Conservation (phyloP, 164 flowering plant species). For the Litsea cubeba region DNA sequence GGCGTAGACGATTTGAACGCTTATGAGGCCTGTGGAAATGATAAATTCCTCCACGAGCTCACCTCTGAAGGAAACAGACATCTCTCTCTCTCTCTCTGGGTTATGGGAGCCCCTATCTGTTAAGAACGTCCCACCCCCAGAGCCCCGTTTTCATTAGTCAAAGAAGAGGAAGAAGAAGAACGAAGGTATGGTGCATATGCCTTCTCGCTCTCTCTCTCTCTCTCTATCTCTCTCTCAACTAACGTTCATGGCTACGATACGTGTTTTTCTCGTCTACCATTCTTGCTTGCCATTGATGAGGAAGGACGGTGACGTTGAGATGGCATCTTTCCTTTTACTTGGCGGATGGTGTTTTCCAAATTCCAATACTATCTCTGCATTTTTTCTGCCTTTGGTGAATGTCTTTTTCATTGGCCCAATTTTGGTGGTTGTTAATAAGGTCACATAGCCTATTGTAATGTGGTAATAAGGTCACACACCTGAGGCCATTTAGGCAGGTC, state of each 20-base stretch:
- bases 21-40: conserved; percentile 11
- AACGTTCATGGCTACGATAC: background rate
- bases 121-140: too few species aligned
- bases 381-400: too few species aligned
- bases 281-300: background rate
- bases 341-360: too few species aligned
- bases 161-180: background rate
- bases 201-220: background rate
- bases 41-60: conserved; percentile 13
- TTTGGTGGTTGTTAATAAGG: too few species aligned
- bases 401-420: too few species aligned
- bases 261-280: background rate
- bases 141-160: background rate
- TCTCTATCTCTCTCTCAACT: background rate
- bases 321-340: too few species aligned
- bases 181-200: too few species aligned
- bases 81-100: background rate
- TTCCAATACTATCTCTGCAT: too few species aligned
- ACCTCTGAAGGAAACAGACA: background rate
- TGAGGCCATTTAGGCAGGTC: too few species aligned
- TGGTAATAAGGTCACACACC: too few species aligned
- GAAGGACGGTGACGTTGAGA: too few species aligned
- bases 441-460: too few species aligned
- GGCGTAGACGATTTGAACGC: conserved; percentile 15
- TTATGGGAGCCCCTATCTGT: background rate